Base-by-base conservation (phyloP, 768 basidiomycete genomes). In the Kwoniella dendrophila region DNA sequence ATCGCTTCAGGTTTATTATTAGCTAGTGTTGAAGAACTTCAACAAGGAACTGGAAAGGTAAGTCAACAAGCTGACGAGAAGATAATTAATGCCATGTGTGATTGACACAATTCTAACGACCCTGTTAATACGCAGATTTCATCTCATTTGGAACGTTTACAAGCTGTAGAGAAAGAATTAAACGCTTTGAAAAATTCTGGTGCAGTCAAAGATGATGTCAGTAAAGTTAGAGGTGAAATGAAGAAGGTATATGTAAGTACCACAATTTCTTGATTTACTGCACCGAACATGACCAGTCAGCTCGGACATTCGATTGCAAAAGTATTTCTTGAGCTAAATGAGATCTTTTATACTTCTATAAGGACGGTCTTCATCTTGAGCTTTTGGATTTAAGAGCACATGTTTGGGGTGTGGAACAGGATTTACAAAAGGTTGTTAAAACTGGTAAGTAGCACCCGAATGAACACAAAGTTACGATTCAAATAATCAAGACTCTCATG, bases 101-200 rank as follows among this genome's bases (percentile, higher is more conserved):
- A 30, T 22, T 44, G 22, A 16, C 40, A 24, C 52, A 22, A 47
- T 14, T 29, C 44, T 26, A 36, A 4, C 11, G n/a, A 11, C n/a
- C 41, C 18, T 8, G n/a, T n/a, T n/a, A n/a, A n/a, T 14, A 40
- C 4, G 20, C 41, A 79, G 78, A 76, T 80, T 63, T 63, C 75
- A 2, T 70, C 71, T 33, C 78, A 80, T 58, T 60, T 78, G 18
- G 68, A 73, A 6, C 67, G 79, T 12, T 63, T 80, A 26, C 89
- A 93, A 76, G 85, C 87, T 3, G 90, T 94, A 1, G 92, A 96
- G 80, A 91, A 91, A 77, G 90, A 93, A 69, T 76, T 94, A 70
- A 91, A 89, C 76, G 86, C 87, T 0, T 74, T 96, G 26, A 82
- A 84, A 6, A 85, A 86, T 51, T 79, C 82, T 20, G 84, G 88